Evolutionary conservation across 2,329 filamentous ascomycete genomes (phyloP).

Genomic region (Aspergillus udagawae): DNA sequence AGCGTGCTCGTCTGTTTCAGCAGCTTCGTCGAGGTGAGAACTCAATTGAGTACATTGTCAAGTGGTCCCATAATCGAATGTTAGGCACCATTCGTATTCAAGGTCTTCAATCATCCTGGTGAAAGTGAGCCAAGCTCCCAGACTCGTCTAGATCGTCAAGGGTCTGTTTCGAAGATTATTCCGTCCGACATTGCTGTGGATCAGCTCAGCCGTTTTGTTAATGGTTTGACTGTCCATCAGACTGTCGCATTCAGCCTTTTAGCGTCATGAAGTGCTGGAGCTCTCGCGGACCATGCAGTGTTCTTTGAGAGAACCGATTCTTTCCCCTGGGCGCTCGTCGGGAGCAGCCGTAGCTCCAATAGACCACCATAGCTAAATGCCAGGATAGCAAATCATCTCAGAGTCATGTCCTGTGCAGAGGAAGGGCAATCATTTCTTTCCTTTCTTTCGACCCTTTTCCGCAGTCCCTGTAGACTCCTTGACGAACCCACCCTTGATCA

Average conservation of each 20-base stretch:
- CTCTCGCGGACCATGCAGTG: background rate
- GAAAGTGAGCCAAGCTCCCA: background rate
- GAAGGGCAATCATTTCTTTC: slow-evolving; percentile 33
- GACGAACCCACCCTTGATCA: slow-evolving; percentile 71
- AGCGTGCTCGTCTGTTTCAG: background rate
- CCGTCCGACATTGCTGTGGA: background rate
- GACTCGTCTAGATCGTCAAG: background rate
- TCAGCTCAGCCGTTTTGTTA: background rate
- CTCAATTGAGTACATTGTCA: background rate
- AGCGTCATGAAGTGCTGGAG: background rate
- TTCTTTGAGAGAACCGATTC: background rate
- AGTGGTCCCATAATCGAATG: background rate
- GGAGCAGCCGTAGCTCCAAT: background rate
- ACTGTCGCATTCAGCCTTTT: background rate
- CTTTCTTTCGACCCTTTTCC: slow-evolving; percentile 56
- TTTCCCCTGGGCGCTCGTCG: too few relatives aligned
- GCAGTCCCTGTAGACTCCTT: slow-evolving; percentile 42
- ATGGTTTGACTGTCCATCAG: background rate
- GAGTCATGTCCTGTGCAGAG: background rate
- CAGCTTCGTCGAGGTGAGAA: too few relatives aligned
- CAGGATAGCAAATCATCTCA: background rate
- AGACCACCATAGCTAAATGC: background rate
- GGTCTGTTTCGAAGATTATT: background rate
- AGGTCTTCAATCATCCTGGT: background rate
- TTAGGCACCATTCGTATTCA: background rate